phyloP scores from a whole-genome alignment of 495 filamentous ascomycete species.

The Hyaloscypha finlandica region DNA sequence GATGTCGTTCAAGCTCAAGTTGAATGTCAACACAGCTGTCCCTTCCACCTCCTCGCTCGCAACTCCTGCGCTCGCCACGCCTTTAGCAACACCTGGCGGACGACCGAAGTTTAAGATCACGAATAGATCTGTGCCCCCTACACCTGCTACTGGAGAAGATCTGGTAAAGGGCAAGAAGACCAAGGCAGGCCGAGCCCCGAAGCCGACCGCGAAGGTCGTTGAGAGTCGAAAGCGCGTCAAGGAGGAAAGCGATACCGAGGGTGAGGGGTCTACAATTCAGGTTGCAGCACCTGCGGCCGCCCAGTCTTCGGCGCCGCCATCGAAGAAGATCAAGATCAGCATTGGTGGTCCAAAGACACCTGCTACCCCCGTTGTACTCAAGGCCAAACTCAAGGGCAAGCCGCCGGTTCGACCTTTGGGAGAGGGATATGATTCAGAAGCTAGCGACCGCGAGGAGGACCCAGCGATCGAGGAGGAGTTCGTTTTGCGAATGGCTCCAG shows the following conservation, averaged over 20 bases:
- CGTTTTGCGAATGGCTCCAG: constrained; percentile 83
- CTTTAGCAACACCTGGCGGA: constrained; percentile 24
- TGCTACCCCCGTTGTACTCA: constrained; percentile 45
- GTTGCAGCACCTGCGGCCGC: constrained; percentile 6
- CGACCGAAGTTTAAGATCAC: constrained; percentile 52
- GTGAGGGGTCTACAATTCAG: constrained; percentile 41
- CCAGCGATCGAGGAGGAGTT: constrained; percentile 87
- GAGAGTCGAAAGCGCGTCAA: constrained; percentile 40
- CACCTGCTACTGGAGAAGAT: constrained; percentile 37
- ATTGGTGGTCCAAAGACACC: constrained; percentile 39
- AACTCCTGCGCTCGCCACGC: constrained; percentile 15
- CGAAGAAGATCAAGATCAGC: constrained; percentile 45
- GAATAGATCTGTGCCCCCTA: constrained; percentile 43
- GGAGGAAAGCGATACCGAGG: constrained; percentile 45
- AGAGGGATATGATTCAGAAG: constrained; percentile 96
- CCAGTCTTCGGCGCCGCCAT: constrained; percentile 1
- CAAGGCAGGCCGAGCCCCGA: constrained; percentile 49
- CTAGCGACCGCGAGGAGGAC: constrained; percentile 84
- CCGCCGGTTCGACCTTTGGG: constrained; percentile 66
- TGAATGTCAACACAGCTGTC: constrained; percentile 32
- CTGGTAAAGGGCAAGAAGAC: constrained; percentile 38
- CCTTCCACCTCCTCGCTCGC: constrained; percentile 29
- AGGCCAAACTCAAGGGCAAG: constrained; percentile 58
- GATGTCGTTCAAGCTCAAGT: constrained; percentile 36
- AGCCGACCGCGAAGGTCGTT: constrained; percentile 47